Conservation (phyloP, 768 basidiomycete species). For the Rhodotorula kratochvilovae region DNA sequence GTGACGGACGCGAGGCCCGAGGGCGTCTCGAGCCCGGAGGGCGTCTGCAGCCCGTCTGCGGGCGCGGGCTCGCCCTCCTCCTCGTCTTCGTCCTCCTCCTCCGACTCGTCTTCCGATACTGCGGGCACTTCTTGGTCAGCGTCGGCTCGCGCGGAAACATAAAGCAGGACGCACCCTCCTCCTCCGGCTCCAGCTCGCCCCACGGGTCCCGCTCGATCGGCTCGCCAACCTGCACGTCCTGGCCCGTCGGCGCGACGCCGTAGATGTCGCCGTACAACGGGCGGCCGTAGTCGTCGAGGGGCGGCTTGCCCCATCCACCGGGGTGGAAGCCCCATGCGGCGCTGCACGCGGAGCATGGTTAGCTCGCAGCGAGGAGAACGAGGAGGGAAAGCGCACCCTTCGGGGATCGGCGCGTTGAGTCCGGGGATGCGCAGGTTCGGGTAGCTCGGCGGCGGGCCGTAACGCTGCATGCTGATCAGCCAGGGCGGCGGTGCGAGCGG, state of each 20-base stretch:
- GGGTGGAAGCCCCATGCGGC: constrained; percentile 99
- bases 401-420: constrained; percentile 91
- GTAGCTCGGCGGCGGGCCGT: constrained; percentile 95
- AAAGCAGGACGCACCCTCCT: constrained; percentile 60
- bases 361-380: not conserved
- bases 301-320: constrained; percentile 99
- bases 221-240: constrained; percentile 67
- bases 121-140: not conserved
- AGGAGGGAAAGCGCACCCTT: constrained; percentile 64
- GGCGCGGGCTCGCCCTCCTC: constrained; percentile 65
- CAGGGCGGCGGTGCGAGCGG: constrained; percentile 98
- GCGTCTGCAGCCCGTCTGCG: constrained; percentile 78
- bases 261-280: constrained; percentile 98
- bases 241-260: constrained; percentile 73
- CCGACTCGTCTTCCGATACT: constrained; percentile 56
- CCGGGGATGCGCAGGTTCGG: constrained; percentile 93
- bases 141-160: not conserved
- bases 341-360: constrained; percentile 48
- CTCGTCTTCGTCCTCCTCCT: constrained; percentile 47
- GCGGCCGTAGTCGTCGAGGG: constrained; percentile 94
- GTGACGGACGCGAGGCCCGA: constrained; percentile 91
- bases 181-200: constrained; percentile 93
- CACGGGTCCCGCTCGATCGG: constrained; percentile 82
- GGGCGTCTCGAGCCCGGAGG: constrained; percentile 92
- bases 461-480: constrained; percentile 99